Evolutionary conservation across 495 filamentous ascomycete species (phyloP).

Genomic region (Lindgomyces ingoldianus): DNA sequence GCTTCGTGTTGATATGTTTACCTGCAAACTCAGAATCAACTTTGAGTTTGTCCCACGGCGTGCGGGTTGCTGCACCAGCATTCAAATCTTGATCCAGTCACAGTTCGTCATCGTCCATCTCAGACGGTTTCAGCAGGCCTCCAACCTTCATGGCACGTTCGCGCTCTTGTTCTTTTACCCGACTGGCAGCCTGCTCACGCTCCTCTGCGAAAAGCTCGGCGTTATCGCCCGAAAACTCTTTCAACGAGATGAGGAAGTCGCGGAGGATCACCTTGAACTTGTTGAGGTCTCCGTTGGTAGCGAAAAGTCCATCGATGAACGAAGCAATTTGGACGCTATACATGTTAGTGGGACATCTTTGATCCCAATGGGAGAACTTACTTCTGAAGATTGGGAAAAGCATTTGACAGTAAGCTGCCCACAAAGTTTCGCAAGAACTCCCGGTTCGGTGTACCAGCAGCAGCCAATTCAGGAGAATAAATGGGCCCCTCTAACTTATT

Average conservation of each 20-base stretch:
- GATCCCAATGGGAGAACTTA: constrained; percentile 49
- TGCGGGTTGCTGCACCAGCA: constrained; percentile 31
- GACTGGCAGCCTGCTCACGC: constrained; percentile 73
- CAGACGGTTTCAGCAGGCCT: constrained; percentile 39
- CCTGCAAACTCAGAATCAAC: neutral
- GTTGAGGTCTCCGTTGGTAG: constrained; percentile 73
- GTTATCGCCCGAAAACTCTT: constrained; percentile 90
- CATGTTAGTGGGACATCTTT: constrained; percentile 33
- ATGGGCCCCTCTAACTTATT: constrained; percentile 91
- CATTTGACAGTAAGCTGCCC: constrained; percentile 78
- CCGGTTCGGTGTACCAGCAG: constrained; percentile 78
- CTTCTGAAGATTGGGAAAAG: constrained; percentile 91
- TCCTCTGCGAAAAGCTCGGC: constrained; percentile 95
- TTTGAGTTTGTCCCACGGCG: constrained; percentile 24
- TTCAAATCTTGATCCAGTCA: constrained; percentile 39
- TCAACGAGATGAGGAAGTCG: constrained; percentile 95
- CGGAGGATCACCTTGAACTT: constrained; percentile 92
- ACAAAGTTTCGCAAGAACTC: constrained; percentile 89
- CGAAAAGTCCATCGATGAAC: constrained; percentile 86
- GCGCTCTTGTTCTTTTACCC: constrained; percentile 36
- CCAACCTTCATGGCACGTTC: constrained; percentile 40
- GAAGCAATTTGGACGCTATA: constrained; percentile 76
- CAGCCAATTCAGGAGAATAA: constrained; percentile 77
- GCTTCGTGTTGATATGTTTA: neutral
- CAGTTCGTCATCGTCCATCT: constrained; percentile 40